Percentiles rank a stretch among this genome's conserved stretches.
Conservation (phyloP, 2,329 filamentous ascomycete species). For the Trichoderma sp. region DNA sequence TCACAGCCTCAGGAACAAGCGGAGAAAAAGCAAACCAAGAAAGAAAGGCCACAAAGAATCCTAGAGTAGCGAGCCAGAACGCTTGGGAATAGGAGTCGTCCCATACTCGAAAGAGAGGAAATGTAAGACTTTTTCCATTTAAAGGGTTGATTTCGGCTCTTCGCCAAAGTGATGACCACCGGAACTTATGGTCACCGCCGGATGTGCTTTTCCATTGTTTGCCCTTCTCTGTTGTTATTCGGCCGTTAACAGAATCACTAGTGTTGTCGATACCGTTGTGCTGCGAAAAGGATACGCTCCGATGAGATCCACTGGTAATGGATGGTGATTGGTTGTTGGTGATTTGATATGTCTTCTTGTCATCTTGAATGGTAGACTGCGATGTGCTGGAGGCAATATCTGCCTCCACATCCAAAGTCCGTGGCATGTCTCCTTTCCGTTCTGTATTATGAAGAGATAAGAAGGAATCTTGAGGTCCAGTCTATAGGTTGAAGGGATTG, state of each 20-base stretch:
- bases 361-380: neutral
- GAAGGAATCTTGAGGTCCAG: neutral
- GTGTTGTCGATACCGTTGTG: neutral
- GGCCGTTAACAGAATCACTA: neutral
- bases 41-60: conserved; percentile 6
- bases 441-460: neutral
- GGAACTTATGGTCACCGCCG: neutral
- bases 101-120: neutral
- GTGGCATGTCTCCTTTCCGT: neutral
- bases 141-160: conserved; percentile 1
- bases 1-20: conserved; percentile 74
- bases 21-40: conserved; percentile 78
- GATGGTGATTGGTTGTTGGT: neutral
- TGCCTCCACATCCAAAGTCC: neutral
- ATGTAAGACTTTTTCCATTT: conserved; percentile 7
- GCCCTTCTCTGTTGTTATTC: neutral
- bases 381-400: neutral
- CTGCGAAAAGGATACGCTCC: neutral
- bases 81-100: neutral
- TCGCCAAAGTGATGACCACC: neutral
- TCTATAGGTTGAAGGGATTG: neutral
- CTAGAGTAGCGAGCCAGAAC: neutral
- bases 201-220: neutral
- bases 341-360: neutral
- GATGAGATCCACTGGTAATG: neutral